These are phyloP conservation scores for Stachybotrys chlorohalonatus DNA, from an alignment of 2,329 filamentous ascomycete species.

Conservation along the genomic window DNA sequence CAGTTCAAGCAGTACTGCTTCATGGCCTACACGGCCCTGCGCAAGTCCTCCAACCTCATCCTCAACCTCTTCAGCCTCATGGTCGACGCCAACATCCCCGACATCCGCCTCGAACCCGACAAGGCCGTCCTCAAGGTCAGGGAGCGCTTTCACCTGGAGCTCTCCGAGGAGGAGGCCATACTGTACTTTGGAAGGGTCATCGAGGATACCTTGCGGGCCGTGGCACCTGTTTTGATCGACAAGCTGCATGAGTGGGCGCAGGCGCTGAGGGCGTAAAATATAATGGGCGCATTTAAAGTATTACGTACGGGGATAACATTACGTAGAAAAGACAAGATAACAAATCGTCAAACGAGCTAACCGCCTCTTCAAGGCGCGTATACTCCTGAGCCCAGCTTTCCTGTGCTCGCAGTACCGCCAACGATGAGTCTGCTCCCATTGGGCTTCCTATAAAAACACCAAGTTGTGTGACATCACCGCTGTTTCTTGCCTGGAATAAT, in stretches of 20 bases:
- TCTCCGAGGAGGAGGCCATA: constrained; percentile 87
- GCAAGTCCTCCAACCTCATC: constrained; percentile 84
- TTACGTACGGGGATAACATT: no score
- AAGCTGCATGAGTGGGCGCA: constrained; percentile 90
- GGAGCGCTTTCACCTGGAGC: constrained; percentile 85
- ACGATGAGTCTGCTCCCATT: no score
- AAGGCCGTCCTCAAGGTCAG: constrained; percentile 92
- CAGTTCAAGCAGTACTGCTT: constrained; percentile 95
- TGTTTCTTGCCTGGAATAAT: no score
- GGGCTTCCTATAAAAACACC: no score
- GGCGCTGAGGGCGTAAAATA: constrained; percentile 62
- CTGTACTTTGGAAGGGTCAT: constrained; percentile 82
- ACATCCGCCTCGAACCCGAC: constrained; percentile 85
- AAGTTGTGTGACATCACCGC: no score
- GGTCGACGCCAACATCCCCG: constrained; percentile 95
- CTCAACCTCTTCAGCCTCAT: constrained; percentile 94
- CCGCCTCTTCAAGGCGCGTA: no score
- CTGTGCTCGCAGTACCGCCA: no score
- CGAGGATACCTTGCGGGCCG: constrained; percentile 79
- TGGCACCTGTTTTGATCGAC: constrained; percentile 92
- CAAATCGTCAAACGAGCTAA: no score
- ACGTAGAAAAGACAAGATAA: no score
- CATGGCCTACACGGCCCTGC: constrained; percentile 82
- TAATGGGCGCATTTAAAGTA: not conserved
- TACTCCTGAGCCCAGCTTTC: no score